Conservation (phyloP, 139 green algal genomes). For the Micractinium sp. region DNA sequence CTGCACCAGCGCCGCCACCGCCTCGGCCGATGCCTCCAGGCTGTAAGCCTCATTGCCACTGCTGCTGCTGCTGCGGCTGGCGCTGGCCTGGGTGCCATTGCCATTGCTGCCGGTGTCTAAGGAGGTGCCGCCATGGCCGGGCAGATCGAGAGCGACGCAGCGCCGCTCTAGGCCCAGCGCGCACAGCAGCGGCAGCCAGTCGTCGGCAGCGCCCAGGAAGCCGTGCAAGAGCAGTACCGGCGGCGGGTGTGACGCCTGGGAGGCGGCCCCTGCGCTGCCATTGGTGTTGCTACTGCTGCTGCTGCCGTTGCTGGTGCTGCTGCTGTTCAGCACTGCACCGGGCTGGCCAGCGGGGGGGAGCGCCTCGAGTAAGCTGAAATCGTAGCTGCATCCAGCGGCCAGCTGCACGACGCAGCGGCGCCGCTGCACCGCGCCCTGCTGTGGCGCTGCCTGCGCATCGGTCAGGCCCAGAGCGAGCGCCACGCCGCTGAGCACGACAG, state of each 20-base stretch:
- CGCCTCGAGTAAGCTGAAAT: conserved; percentile 26
- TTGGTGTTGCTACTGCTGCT: neutral
- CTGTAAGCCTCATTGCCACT: conserved; percentile 31
- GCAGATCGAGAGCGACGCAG: conserved; percentile 79
- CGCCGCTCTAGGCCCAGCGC: conserved; percentile 52
- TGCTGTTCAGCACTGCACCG: neutral
- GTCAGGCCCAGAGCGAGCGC: neutral
- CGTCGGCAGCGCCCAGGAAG: conserved; percentile 75
- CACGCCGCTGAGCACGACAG: neutral
- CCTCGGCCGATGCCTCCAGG: conserved; percentile 49
- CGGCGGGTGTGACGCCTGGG: neutral
- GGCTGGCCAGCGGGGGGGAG: neutral
- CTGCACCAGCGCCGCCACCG: conserved; percentile 45
- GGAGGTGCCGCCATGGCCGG: conserved; percentile 73
- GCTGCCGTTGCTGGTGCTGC: neutral
- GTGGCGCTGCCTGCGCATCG: neutral
- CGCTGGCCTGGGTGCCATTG: neutral
- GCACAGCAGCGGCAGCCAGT: conserved; percentile 78
- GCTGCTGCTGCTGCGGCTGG: neutral
- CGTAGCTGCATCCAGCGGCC: neutral
- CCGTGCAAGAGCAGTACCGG: conserved; percentile 85
- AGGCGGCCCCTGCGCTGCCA: neutral
- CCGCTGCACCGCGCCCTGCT: neutral
- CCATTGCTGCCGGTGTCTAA: neutral
- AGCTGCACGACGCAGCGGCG: conserved; percentile 16